phyloP scores from a whole-genome alignment of 345 rosid species.

The Cardamine chenopodiifolia region DNA sequence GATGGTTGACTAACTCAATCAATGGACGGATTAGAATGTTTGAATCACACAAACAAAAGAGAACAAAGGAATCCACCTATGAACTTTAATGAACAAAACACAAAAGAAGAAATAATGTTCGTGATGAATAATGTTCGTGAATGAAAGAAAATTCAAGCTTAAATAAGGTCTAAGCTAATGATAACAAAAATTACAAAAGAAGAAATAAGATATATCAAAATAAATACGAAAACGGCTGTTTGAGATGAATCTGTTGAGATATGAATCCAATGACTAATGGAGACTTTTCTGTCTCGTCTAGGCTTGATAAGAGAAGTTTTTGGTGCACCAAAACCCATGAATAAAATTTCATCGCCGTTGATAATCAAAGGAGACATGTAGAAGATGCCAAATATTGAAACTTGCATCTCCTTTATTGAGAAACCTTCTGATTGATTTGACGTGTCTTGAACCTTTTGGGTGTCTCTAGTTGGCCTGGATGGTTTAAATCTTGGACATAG shows the following conservation, averaged over 20 bases:
- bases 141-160: background rate
- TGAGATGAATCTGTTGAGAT: background rate
- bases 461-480: background rate
- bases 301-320: background rate
- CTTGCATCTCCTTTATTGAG: background rate
- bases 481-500: background rate
- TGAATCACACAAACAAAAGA: no score
- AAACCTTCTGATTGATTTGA: background rate
- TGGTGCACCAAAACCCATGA: no score
- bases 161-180: background rate
- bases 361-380: background rate
- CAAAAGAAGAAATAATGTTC: background rate
- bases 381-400: background rate
- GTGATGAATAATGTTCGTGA: background rate
- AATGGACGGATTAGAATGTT: no score
- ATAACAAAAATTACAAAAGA: background rate
- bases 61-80: no score
- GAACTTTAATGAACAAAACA: no score
- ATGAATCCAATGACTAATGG: background rate
- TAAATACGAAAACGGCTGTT: background rate
- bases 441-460: background rate
- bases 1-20: no score
- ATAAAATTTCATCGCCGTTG: no score
- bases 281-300: background rate
- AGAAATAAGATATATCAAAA: background rate